Evolutionary conservation across 1,284 basidiomycete species (phyloP).

Genomic region (Papiliotrema fonsecae): DNA sequence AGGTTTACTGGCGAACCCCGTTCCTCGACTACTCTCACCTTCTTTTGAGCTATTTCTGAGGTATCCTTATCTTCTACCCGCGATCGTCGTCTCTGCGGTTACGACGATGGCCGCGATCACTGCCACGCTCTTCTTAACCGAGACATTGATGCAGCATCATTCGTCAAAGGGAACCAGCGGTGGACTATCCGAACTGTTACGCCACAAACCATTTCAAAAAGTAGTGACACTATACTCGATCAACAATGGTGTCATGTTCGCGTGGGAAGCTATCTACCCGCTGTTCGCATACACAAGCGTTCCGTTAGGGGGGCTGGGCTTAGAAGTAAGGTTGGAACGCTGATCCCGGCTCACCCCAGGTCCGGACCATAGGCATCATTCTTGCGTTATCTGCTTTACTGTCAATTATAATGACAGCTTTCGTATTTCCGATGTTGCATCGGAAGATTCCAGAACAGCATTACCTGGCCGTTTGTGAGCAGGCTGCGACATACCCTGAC

Average conservation of each 20-base stretch:
- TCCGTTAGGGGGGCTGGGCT: constrained; percentile 31
- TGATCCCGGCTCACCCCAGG: constrained; percentile 11
- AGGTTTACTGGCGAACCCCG: constrained; percentile 34
- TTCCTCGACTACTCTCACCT: constrained; percentile 23
- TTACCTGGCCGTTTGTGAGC: constrained; percentile 19
- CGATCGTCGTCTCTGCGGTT: constrained; percentile 21
- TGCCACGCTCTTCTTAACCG: constrained; percentile 27
- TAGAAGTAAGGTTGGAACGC: constrained; percentile 18
- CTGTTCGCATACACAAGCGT: constrained; percentile 34
- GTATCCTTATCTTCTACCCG: constrained; percentile 39
- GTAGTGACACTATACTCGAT: constrained; percentile 32
- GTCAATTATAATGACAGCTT: constrained; percentile 36
- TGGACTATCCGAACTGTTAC: constrained; percentile 18
- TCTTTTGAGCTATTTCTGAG: constrained; percentile 21
- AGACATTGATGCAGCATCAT: constrained; percentile 19
- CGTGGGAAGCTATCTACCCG: constrained; percentile 38
- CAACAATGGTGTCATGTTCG: constrained; percentile 29
- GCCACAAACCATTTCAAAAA: constrained; percentile 25
- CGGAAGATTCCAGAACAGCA: constrained; percentile 17
- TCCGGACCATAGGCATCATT: constrained; percentile 29
- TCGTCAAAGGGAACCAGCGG: constrained; percentile 7
- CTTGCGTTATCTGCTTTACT: constrained; percentile 28
- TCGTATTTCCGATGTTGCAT: constrained; percentile 33
- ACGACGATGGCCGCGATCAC: constrained; percentile 18
- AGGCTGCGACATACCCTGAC: not conserved